Evolutionary conservation across 371 early-diverging fungal species (phyloP).

Genomic region (Conidiobolus incongruus): DNA sequence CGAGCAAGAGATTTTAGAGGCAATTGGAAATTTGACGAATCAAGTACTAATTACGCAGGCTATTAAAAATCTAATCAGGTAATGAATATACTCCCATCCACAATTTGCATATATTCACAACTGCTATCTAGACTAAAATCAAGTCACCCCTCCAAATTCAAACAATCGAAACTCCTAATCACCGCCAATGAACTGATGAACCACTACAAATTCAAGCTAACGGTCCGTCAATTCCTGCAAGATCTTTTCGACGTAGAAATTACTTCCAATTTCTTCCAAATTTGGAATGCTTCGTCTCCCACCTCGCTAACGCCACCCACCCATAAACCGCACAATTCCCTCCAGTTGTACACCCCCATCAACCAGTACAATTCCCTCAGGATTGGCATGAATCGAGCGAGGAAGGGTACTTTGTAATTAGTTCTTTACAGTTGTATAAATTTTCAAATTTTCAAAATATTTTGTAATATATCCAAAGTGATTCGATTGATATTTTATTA

Average conservation of each 20-base stretch:
- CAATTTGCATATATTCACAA: not conserved
- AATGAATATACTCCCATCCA: conserved; percentile 3
- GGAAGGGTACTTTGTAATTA: too few relatives aligned
- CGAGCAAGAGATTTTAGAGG: conserved; percentile 39
- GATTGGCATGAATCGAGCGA: too few relatives aligned
- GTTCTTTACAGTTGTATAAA: too few relatives aligned
- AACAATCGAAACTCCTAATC: conserved; percentile 24
- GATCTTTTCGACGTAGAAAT: conserved; percentile 57
- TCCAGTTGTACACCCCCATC: too few relatives aligned
- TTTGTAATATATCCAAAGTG: too few relatives aligned
- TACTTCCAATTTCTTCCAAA: too few relatives aligned
- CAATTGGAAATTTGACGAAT: conserved; percentile 62
- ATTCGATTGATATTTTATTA: too few relatives aligned
- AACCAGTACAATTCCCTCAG: too few relatives aligned
- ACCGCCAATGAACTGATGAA: conserved; percentile 34
- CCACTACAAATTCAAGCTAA: conserved; percentile 45
- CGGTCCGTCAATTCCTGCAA: conserved; percentile 49
- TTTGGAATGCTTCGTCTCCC: too few relatives aligned
- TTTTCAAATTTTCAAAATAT: too few relatives aligned
- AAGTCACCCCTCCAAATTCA: conserved; percentile 35
- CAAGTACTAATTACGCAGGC: conserved; percentile 65
- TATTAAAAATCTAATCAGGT: conserved; percentile 40
- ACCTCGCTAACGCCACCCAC: too few relatives aligned
- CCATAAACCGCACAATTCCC: too few relatives aligned
- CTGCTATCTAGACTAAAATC: conserved; percentile 16